Evolutionary conservation across 2,329 filamentous ascomycete species (phyloP), one percentile per base, ranked within the genome.

Genomic region (Epichloe festucae): DNA sequence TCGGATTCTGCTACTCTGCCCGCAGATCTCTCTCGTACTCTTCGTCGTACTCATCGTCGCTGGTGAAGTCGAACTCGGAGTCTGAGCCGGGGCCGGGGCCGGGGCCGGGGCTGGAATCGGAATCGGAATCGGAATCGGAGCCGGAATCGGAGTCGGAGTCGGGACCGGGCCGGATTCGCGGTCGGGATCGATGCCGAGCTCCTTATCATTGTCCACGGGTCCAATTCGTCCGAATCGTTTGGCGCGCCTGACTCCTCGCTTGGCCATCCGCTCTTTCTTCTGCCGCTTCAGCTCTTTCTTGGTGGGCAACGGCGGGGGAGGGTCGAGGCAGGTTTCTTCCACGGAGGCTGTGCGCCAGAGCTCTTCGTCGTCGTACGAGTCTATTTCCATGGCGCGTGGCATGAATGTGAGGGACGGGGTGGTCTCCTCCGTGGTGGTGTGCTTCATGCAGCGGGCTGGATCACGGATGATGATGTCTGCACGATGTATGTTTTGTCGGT

Each of bases 331-430:
- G 0, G 57, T 59, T 52, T 63, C 62, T 10, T 57, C 57, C 2
- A 59, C 49, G 19, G 36, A 39, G 36, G 36, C 5, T 62, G 62
- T 27, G 6, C 23, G 23, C 23, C 23, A 27, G 23, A 27, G 23
- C 23, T 27, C 23, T 27, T 27, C 23, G 23, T 27, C 7, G 23
- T 27, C 23, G 23, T 27, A 27, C 23, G 23, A 27, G 23, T 27
- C 23, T 27, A 7, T 27, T 27, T 27, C 23, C 23, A 27, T 27
- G 23, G 23, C 23, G 23, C 23, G 23, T 2, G 23, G 23, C 60
- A 64, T 62, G 21, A 62, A 64, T 3, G 60, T 64, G 2, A 63
- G 51, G 4, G 62, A 60, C 0, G 56, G 59, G 0, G 49, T 59
- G 10, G 50, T 23, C 10, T 61, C 52, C 1, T 53, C 46, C 1